Evolutionary conservation across 371 early-diverging fungal species (phyloP).

Genomic region (Batkoa obscura): DNA sequence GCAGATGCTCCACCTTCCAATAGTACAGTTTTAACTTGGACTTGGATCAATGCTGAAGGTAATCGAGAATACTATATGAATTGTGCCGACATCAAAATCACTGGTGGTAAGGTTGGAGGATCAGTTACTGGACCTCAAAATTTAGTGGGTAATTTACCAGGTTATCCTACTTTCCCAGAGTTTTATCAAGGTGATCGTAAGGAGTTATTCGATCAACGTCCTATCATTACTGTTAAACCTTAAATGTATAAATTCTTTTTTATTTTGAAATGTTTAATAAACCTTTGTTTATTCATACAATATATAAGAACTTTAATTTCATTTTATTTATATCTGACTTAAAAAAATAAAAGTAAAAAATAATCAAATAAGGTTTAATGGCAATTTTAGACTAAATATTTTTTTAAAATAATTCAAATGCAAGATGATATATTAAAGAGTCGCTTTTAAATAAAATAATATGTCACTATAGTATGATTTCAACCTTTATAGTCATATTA

Average conservation of each 20-base stretch:
- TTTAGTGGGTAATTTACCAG: conserved; percentile 6
- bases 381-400: too few relatives aligned
- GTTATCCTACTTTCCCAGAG: conserved; percentile 6
- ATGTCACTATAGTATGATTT: too few relatives aligned
- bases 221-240: conserved; percentile 15
- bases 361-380: too few relatives aligned
- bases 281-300: too few relatives aligned
- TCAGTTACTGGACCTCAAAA: conserved; percentile 4
- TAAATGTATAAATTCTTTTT: background rate
- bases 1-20: conserved; percentile 19
- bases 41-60: conserved; percentile 39
- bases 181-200: conserved; percentile 14
- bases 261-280: background rate
- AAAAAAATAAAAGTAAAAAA: too few relatives aligned
- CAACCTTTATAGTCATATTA: too few relatives aligned
- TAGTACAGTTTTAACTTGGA: conserved; percentile 31
- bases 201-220: conserved; percentile 14
- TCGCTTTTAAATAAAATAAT: too few relatives aligned
- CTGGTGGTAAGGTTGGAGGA: background rate
- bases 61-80: conserved; percentile 47
- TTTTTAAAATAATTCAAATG: too few relatives aligned
- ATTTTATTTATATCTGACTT: too few relatives aligned
- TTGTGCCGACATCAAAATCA: conserved; percentile 43
- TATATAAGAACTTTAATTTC: too few relatives aligned
- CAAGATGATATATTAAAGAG: too few relatives aligned